Percentiles rank a stretch among this genome's conserved stretches.
These are phyloP conservation scores for Colletotrichum plurivorum DNA, from an alignment of 2,329 filamentous ascomycete genomes.

Conservation along the genomic window DNA sequence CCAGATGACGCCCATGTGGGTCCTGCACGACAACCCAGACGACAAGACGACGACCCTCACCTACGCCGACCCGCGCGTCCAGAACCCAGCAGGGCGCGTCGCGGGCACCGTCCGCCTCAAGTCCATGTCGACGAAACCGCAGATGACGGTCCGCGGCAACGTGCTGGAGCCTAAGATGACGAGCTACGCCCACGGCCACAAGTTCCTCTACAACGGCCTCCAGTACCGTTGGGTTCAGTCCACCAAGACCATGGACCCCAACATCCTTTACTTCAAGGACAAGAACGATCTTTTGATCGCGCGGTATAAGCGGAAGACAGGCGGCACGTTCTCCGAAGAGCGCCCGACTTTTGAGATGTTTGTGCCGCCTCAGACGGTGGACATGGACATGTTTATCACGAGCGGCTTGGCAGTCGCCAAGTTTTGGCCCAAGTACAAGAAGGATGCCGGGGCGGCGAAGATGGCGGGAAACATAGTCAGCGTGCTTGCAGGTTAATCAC, in stretches of 20 bases:
- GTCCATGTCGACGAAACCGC: constrained; percentile 13
- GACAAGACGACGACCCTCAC: not conserved
- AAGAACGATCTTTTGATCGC: not conserved
- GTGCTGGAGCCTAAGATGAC: not conserved
- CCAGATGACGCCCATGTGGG: constrained; percentile 9
- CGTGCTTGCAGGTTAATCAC: not conserved
- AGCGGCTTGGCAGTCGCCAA: constrained; percentile 10
- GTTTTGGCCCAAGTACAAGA: constrained; percentile 10
- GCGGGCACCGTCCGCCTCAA: constrained; percentile 10
- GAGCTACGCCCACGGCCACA: constrained; percentile 3
- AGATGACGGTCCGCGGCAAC: constrained; percentile 8
- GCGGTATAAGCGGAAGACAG: constrained; percentile 3
- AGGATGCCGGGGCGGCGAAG: not conserved
- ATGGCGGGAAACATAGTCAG: not conserved
- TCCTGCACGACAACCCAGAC: not conserved
- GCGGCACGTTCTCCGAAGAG: not conserved
- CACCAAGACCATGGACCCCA: constrained; percentile 6
- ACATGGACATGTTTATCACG: constrained; percentile 25
- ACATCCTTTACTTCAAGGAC: constrained; percentile 18
- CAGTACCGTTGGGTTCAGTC: constrained; percentile 9
- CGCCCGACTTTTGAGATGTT: constrained; percentile 15
- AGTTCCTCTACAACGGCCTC: constrained; percentile 6
- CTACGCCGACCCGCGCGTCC: constrained; percentile 15
- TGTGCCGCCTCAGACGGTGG: constrained; percentile 15
- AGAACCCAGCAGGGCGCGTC: not conserved